These are phyloP conservation scores for Primulina huaijiensis DNA, from an alignment of 257 asterid genomes.

Conservation along the genomic window DNA sequence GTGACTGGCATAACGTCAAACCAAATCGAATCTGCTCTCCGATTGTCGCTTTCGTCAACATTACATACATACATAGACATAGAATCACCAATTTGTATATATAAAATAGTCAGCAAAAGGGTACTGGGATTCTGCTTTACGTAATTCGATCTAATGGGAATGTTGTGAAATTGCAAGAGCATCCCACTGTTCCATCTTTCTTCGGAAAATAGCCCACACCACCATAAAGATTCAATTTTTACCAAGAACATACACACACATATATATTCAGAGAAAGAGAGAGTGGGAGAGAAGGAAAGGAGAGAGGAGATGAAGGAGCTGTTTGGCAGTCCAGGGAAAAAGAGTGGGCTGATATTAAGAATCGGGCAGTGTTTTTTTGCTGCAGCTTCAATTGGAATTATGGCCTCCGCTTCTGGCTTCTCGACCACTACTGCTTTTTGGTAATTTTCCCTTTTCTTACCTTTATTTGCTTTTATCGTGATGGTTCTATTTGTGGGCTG, in stretches of 20 bases:
- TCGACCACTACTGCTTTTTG: constrained; percentile 77
- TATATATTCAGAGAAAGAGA: constrained; percentile 1
- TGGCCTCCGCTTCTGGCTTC: constrained; percentile 89
- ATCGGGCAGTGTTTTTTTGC: constrained; percentile 61
- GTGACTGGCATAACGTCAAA: no score
- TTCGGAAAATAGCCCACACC: constrained; percentile 26
- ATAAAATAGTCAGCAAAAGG: constrained; percentile 17
- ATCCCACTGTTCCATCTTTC: constrained; percentile 26
- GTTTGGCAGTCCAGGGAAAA: constrained; percentile 84
- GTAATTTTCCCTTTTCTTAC: constrained; percentile 29
- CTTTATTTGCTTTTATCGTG: neutral
- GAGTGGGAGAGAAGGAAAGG: constrained; percentile 16
- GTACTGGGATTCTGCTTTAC: constrained; percentile 16
- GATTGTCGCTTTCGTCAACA: constrained; percentile 18
- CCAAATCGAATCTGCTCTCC: constrained; percentile 23
- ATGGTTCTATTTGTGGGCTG: constrained; percentile 16
- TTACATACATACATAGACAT: neutral
- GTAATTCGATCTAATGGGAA: constrained; percentile 25
- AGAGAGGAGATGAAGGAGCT: constrained; percentile 64
- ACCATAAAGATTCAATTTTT: constrained; percentile 45
- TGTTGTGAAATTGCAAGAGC: constrained; percentile 33
- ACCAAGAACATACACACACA: constrained; percentile 8
- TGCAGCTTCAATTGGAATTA: constrained; percentile 58
- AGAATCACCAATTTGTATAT: neutral
- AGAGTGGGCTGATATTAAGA: constrained; percentile 69